Evolutionary conservation across 1,284 basidiomycete genomes (phyloP).

Genomic region (Ustilago esculenta): DNA sequence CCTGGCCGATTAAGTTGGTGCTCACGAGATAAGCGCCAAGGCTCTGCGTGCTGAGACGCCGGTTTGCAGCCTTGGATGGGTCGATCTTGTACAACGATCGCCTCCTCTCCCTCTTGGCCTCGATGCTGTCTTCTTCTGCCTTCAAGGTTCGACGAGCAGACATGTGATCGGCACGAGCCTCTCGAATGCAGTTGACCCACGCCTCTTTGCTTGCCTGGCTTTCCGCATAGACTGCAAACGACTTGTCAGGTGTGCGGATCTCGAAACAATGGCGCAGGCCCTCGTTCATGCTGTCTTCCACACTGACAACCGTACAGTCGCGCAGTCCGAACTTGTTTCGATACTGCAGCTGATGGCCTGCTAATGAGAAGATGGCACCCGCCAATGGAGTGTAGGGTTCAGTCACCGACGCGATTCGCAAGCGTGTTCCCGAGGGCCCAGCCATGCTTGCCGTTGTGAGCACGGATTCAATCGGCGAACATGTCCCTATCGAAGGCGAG

Average conservation of each 20-base stretch:
- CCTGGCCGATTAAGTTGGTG: conserved; percentile 30
- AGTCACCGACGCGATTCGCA: conserved; percentile 19
- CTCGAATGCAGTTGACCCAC: conserved; percentile 62
- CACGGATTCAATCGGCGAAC: conserved; percentile 72
- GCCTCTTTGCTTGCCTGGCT: conserved; percentile 45
- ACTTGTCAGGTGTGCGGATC: conserved; percentile 65
- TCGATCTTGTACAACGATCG: conserved; percentile 40
- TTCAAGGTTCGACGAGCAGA: conserved; percentile 56
- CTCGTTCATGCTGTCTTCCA: conserved; percentile 46
- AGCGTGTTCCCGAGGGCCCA: conserved; percentile 11
- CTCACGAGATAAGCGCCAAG: conserved; percentile 43
- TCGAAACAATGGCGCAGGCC: conserved; percentile 59
- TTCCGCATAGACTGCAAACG: conserved; percentile 64
- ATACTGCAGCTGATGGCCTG: conserved; percentile 56
- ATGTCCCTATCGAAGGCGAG: conserved; percentile 73
- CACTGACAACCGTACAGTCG: conserved; percentile 62
- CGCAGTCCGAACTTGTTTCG: conserved; percentile 60
- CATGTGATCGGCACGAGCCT: conserved; percentile 60
- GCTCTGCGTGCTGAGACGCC: conserved; percentile 44
- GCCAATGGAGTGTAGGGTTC: conserved; percentile 44
- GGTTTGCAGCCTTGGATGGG: conserved; percentile 19
- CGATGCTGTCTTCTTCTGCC: conserved; percentile 57
- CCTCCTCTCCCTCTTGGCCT: conserved; percentile 51
- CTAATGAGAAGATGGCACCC: conserved; percentile 45
- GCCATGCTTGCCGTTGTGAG: conserved; percentile 9